Conservation (phyloP, 2,329 filamentous ascomycete species). For the Stemphylium lycopersici region DNA sequence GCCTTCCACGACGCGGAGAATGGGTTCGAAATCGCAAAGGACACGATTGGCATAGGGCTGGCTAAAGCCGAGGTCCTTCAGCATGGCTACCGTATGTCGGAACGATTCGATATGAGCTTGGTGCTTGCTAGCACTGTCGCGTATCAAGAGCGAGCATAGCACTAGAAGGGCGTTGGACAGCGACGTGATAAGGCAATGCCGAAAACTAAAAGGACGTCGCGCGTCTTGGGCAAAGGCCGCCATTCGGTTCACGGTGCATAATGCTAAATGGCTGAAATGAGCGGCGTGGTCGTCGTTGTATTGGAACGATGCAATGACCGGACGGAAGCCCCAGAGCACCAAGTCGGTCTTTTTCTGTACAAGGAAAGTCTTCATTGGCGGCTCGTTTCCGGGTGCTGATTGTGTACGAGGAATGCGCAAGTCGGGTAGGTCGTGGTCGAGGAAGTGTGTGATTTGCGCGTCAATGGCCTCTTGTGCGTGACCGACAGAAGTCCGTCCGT, state of each 20-base stretch:
- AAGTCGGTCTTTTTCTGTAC: conserved; percentile 30
- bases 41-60: conserved; percentile 29
- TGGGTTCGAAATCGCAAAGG: conserved; percentile 24
- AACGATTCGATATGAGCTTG: conserved; percentile 21
- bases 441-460: conserved; percentile 15
- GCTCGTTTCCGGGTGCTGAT: neutral
- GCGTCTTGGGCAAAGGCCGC: conserved; percentile 9
- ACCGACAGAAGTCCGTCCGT: conserved; percentile 22
- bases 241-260: conserved; percentile 22
- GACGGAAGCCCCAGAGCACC: conserved; percentile 32
- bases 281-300: conserved; percentile 21
- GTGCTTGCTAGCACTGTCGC: conserved; percentile 6
- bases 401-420: conserved; percentile 3
- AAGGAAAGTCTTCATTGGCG: conserved; percentile 14
- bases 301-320: conserved; percentile 31
- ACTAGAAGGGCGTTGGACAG: conserved; percentile 28
- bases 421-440: conserved; percentile 7
- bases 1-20: conserved; percentile 18
- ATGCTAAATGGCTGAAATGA: conserved; percentile 24
- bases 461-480: conserved; percentile 11
- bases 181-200: conserved; percentile 24
- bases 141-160: conserved; percentile 27
- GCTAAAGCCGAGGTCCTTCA: conserved; percentile 22
- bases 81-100: conserved; percentile 13
- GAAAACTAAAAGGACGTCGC: conserved; percentile 15